Base-by-base conservation (phyloP, 805 yeast species). In the Starmerella vaccinii region DNA sequence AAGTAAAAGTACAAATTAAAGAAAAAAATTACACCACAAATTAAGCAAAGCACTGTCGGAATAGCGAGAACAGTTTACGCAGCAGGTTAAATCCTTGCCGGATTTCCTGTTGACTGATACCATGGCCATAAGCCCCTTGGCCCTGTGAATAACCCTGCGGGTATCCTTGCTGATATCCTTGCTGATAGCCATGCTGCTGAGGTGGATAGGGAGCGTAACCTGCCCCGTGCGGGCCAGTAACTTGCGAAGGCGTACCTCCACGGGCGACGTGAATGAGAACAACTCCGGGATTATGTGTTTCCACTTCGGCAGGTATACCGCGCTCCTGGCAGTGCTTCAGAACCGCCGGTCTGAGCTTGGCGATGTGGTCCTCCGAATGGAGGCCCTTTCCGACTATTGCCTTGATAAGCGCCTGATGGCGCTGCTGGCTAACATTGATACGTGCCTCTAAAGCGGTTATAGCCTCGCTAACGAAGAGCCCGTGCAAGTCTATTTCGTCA, bases 341-440 rank as follows among this genome's bases (percentile, higher is more conserved):
- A 18, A 88, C 78, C 0, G 96, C 96, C 2, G 97, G 97, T 65
- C 82, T 84, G 59, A 90, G 68, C 65, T 88, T 89, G 38, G 95
- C 89, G 47, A 86, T 76, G 13, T 94, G 95, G 57, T 79, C 72
- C 48, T 75, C 72, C 0, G 95, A 85, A 64, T 89, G 97, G 38
- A 79, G 63, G 7, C 97, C 97, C 66, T 90, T 90, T 9, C 97
- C 97, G 9, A 88, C 97, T 64, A 90, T 89, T 10, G 87, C 92
- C 56, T 79, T 77, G 15, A 54, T 23, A 21, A 49, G 5, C 5
- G 57, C 53, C 49, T 54, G 57, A 23, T 23, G 33, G 29, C 49
- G 32, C 47, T 49, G 51, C 29, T 4, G 27, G 27, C 57, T 51
- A 40, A 90, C 68, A 24, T 78, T 79, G 45, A 90, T 75, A 51